phyloP scores from a whole-genome alignment of 1,139 yeast genomes.

The Yamadazyma spencermartinsiae region DNA sequence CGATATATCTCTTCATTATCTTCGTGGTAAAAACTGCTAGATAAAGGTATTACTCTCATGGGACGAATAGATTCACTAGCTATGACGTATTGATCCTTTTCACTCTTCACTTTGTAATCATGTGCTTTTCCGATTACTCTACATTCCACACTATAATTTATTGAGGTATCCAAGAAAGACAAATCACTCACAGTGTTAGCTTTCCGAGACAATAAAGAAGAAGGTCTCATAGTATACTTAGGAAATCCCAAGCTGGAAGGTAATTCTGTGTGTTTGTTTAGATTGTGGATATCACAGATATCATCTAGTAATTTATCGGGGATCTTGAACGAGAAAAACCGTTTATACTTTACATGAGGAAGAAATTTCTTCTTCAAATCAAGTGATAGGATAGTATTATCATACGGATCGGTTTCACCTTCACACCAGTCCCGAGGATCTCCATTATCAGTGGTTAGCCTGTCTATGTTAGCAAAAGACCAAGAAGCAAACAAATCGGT shows the following conservation, averaged over 20 bases:
- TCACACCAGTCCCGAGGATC: constrained; percentile 54
- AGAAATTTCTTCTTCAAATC: constrained; percentile 40
- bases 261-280: constrained; percentile 36
- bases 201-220: constrained; percentile 24
- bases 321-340: constrained; percentile 43
- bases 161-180: constrained; percentile 39
- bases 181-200: constrained; percentile 30
- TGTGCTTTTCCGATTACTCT: constrained; percentile 45
- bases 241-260: constrained; percentile 43
- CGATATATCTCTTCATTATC: constrained; percentile 24
- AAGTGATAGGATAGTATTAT: constrained; percentile 37
- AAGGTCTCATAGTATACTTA: constrained; percentile 23
- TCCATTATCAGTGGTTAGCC: constrained; percentile 46
- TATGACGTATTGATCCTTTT: constrained; percentile 37
- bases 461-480: constrained; percentile 48
- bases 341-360: constrained; percentile 41
- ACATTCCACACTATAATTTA: constrained; percentile 42
- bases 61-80: constrained; percentile 37
- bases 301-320: constrained; percentile 47
- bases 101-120: constrained; percentile 26
- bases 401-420: constrained; percentile 48
- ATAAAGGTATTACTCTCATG: constrained; percentile 38
- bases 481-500: constrained; percentile 48
- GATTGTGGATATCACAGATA: constrained; percentile 38
- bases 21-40: constrained; percentile 21